Evolutionary conservation across 2,329 filamentous ascomycete species (phyloP).

Genomic region (Fusarium proliferatum): DNA sequence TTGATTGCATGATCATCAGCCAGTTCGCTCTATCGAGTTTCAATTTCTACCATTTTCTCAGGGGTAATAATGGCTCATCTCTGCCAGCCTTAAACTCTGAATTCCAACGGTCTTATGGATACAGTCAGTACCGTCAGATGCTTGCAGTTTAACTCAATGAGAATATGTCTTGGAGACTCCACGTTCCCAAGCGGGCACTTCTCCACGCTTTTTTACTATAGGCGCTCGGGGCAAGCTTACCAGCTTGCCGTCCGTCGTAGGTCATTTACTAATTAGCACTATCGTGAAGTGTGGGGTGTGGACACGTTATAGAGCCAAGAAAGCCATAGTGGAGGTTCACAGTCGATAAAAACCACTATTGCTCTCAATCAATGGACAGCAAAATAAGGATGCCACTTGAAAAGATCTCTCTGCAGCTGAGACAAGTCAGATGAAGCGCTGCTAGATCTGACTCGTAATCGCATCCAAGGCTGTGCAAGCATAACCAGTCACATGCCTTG

Average conservation of each 20-base stretch:
- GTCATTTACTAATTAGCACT: background rate
- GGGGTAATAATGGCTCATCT: constrained; percentile 17
- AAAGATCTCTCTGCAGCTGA: constrained; percentile 3
- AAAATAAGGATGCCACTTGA: constrained; percentile 1
- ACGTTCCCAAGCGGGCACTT: constrained; percentile 28
- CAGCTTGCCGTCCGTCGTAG: constrained; percentile 23
- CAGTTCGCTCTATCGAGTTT: constrained; percentile 22
- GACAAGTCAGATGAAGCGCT: constrained; percentile 21
- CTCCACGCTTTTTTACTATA: constrained; percentile 27
- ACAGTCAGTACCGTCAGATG: constrained; percentile 1
- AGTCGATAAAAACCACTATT: background rate
- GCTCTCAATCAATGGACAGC: background rate
- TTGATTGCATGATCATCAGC: constrained; percentile 37
- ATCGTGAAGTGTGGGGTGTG: constrained; percentile 37
- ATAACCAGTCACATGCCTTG: constrained; percentile 30
- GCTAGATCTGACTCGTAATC: constrained; percentile 16
- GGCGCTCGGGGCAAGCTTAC: constrained; percentile 32
- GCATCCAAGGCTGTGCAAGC: constrained; percentile 16
- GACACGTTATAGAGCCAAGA: constrained; percentile 16
- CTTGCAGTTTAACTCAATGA: constrained; percentile 25
- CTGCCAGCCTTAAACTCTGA: constrained; percentile 14
- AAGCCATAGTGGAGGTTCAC: constrained; percentile 13
- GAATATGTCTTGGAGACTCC: constrained; percentile 22
- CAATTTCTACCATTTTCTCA: constrained; percentile 16
- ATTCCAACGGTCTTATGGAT: constrained; percentile 3